These are phyloP conservation scores for Kokia cookei DNA, from an alignment of 441 rosid genomes.

Conservation along the genomic window DNA sequence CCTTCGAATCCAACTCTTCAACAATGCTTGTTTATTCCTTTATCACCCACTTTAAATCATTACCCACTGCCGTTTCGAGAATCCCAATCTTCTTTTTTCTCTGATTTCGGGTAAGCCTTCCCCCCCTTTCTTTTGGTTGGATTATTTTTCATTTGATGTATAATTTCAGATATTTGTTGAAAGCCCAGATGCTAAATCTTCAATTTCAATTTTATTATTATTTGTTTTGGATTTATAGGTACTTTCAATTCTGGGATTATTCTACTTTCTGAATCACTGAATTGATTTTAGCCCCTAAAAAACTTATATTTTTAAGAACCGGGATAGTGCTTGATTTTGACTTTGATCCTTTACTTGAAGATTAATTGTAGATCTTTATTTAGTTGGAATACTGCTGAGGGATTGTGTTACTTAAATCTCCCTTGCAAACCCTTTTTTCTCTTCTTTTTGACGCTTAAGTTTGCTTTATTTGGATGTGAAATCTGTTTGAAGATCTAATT, in stretches of 20 bases:
- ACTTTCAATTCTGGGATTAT: background rate
- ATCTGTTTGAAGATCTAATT: constrained; percentile 8
- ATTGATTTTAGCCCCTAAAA: background rate
- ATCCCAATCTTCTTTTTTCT: background rate
- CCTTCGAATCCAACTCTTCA: background rate
- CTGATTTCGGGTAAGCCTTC: background rate
- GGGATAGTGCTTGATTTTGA: constrained; percentile 10
- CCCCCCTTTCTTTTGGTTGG: background rate
- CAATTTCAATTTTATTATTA: background rate
- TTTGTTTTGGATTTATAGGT: background rate
- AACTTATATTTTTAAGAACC: background rate
- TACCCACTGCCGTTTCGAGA: background rate
- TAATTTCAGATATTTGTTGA: background rate
- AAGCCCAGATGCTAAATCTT: background rate
- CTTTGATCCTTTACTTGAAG: constrained; percentile 1
- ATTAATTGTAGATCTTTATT: background rate
- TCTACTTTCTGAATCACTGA: background rate
- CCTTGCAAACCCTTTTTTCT: background rate
- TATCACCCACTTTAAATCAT: background rate
- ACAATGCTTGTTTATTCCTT: background rate
- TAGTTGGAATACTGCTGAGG: background rate
- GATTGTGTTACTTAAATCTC: background rate
- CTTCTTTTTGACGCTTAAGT: background rate
- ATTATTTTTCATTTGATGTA: background rate
- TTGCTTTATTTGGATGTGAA: background rate